Percentiles rank a stretch among this genome's conserved stretches.
phyloP scores from a whole-genome alignment of 306 rosid genomes.

The Amphicarpaea edgeworthii region DNA sequence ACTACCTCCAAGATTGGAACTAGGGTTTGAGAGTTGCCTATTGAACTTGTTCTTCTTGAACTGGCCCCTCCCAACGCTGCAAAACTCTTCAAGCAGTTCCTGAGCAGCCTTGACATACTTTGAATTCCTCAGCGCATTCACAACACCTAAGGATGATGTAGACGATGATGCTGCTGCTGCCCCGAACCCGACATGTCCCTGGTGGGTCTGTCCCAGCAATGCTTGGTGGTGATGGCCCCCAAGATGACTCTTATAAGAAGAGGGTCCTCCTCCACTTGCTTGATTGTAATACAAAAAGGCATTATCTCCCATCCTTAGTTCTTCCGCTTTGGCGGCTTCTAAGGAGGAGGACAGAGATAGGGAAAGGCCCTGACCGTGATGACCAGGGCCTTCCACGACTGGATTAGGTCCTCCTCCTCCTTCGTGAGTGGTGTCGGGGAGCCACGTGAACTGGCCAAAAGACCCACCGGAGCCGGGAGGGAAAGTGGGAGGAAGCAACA shows the following conservation, averaged over 20 bases:
- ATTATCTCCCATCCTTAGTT: conserved; percentile 61
- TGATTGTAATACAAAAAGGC: conserved; percentile 60
- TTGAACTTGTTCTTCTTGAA: conserved; percentile 73
- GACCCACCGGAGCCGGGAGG: conserved; percentile 57
- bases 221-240: conserved; percentile 23
- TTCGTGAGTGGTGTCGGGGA: neutral
- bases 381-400: conserved; percentile 53
- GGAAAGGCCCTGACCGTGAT: conserved; percentile 69
- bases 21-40: conserved; percentile 77
- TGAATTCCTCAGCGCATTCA: conserved; percentile 76
- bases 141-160: conserved; percentile 60
- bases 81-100: conserved; percentile 81
- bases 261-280: conserved; percentile 46
- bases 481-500: conserved; percentile 71
- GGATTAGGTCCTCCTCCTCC: conserved; percentile 25
- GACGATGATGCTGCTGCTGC: conserved; percentile 45
- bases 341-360: conserved; percentile 69
- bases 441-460: conserved; percentile 80
- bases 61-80: conserved; percentile 89
- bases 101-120: conserved; percentile 78
- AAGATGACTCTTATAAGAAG: conserved; percentile 56
- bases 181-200: conserved; percentile 61
- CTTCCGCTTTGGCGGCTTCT: conserved; percentile 72
- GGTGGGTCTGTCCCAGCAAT: conserved; percentile 48
- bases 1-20: conserved; percentile 52